These are phyloP conservation scores for Puccinia polysora DNA, from an alignment of 1,284 basidiomycete genomes.

Conservation along the genomic window DNA sequence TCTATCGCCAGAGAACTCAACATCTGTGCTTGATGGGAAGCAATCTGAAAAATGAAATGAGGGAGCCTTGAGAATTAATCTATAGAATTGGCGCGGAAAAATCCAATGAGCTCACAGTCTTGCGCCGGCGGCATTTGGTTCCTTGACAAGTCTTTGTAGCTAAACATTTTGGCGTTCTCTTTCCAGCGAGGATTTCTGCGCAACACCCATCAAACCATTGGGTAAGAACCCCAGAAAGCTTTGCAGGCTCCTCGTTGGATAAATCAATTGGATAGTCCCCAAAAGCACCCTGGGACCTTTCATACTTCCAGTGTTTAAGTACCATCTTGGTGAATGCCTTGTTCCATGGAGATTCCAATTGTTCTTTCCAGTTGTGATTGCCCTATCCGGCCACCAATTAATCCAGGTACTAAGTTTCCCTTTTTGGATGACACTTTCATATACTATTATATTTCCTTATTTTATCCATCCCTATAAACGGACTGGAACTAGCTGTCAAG, in stretches of 20 bases:
- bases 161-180: not conserved
- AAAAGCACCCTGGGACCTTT: not conserved
- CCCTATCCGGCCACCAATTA: too few species aligned
- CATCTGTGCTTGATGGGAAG: not conserved
- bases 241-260: not conserved
- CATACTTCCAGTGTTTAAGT: not conserved
- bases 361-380: not conserved
- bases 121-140: not conserved
- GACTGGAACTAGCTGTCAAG: too few species aligned
- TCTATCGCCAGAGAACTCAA: not conserved
- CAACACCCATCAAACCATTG: not conserved
- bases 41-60: not conserved
- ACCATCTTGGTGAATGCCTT: not conserved
- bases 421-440: too few species aligned
- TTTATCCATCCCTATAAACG: too few species aligned
- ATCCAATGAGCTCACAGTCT: not conserved
- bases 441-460: too few species aligned
- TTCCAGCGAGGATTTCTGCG: not conserved
- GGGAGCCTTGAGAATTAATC: not conserved
- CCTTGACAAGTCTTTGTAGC: not conserved
- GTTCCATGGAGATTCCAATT: not conserved
- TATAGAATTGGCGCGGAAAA: too few species aligned
- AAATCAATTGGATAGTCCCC: not conserved
- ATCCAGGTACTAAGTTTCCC: too few species aligned
- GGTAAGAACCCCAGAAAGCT: not conserved